phyloP scores from a whole-genome alignment of 2,329 filamentous ascomycete genomes.

The Fusarium proliferatum region DNA sequence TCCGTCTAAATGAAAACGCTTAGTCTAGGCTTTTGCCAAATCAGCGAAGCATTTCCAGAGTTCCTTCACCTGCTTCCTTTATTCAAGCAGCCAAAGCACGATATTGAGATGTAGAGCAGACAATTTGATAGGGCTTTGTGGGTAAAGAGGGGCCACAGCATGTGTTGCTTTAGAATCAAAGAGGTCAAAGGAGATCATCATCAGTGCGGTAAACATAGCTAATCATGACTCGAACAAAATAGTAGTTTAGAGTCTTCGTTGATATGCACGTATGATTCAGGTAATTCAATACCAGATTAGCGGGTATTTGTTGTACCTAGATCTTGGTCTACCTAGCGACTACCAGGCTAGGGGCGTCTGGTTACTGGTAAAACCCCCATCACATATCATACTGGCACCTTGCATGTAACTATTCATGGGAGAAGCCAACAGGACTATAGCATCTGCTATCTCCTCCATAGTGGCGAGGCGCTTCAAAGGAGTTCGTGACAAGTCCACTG shows the following conservation, averaged over 20 bases:
- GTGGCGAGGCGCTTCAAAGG: slow-evolving; percentile 59
- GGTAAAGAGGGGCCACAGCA: background rate
- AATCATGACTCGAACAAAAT: background rate
- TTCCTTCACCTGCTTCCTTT: background rate
- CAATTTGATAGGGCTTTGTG: background rate
- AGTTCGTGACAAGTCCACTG: slow-evolving; percentile 55
- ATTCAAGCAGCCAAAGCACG: no score
- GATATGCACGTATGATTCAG: background rate
- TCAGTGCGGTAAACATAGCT: background rate
- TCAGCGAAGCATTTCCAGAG: background rate
- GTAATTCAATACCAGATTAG: background rate
- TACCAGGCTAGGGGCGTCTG: background rate
- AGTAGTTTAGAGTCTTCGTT: background rate
- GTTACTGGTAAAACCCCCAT: slow-evolving; percentile 56
- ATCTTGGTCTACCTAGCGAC: no score
- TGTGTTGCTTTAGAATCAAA: background rate
- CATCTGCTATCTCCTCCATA: slow-evolving; percentile 65
- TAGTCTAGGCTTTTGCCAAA: background rate
- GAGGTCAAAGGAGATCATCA: background rate
- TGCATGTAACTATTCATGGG: slow-evolving; percentile 65
- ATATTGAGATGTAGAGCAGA: background rate
- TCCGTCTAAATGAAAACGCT: background rate
- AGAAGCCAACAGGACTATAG: slow-evolving; percentile 62
- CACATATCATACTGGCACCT: slow-evolving; percentile 59
- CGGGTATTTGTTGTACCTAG: background rate